Evolutionary conservation across 495 filamentous ascomycete species (phyloP), one percentile per base, ranked within the genome.

Genomic region (Oleoguttula mirabilis): DNA sequence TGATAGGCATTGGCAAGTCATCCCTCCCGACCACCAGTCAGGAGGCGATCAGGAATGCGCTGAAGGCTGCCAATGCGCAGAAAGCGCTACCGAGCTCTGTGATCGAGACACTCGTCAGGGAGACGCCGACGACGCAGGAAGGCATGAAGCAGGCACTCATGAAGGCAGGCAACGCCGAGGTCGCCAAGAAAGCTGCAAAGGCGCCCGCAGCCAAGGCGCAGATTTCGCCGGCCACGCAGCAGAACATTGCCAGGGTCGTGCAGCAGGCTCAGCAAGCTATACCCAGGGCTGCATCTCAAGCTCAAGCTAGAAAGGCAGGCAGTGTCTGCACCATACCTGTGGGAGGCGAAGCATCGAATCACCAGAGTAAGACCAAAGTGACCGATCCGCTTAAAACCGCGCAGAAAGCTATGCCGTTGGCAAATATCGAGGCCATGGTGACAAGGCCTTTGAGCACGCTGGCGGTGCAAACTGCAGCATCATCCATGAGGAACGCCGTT

Each of bases 401-500:
- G 19, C 28, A 43, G 16, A 39, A 52, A 22, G 28, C 39, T 4
- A 33, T 52, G 44, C 44, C 49, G 1, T 19, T 52, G 33, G 49
- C 49, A 6, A 52, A 52, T 17, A 39, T 48, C 34, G 36, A 48
- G 17, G 14, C 44, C 11, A 44, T 48, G 36, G 45, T 52, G 10
- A 52, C 49, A 12, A 24, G 49, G 4, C 49, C 49, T 1, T 11
- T 52, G 3, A 52, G 44, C 49, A 52, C 49, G 20, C 16, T 44
- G 32, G 49, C 49, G 5, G 34, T 52, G 21, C 49, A 52, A 22
- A 39, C 32, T 6, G 49, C 39, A 2, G 49, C 38, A 3, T 24
- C 16, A 10, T 20, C 33, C 7, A 25, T 52, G 1, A 15, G 45
- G 14, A 44, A 40, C 14, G 49, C 40, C 7, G 49, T 45, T 5